Base-by-base conservation (phyloP, 2,329 filamentous ascomycete species). In the Fusarium sp. region DNA sequence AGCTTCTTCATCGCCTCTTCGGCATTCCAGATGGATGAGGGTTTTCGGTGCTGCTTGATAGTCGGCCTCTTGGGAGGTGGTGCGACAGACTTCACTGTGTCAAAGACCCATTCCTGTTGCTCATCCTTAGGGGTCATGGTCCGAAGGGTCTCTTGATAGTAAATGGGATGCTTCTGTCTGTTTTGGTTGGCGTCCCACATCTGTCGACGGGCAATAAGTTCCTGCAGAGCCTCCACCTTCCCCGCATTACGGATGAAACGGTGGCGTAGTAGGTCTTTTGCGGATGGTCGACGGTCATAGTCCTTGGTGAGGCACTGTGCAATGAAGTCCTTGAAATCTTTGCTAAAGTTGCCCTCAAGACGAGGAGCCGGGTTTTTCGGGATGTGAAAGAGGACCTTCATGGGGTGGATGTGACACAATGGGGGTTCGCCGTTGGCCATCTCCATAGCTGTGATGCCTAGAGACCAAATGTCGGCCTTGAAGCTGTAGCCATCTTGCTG, bases 261-360 rank as follows among this genome's bases (percentile, higher is more conserved):
- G 82, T 98, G 95, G 78, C 91, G 92, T 58, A 98, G 84, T 18
- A 99, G 85, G 41, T 98, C 94, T 81, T 92, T 95, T 16, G 96
- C 95, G 0, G 92, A 92, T 0, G 94, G 93, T 70, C 96, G 86
- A 73, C 89, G 89, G 70, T 97, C 94, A 14, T 94, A 92, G 77
- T 98, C 94, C 80, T 98, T 99, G 77, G 95, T 92, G 68, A 99
- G 86, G 79, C 96, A 99, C 74, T 94, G 91, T 0, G 94, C 88
- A 25, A 99, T 87, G 77, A 99, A 99, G 78, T 99, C 95, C 78
- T 94, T 97, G 85, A 98, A 97, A 41, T 97, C 94, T 77, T 88
- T 92, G 82, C 93, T 95, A 83, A 94, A 98, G 68, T 91, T 88
- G 27, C 94, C 95, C 79, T 97, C 94, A 3, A 99, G 85, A 44